These are phyloP conservation scores for Apiospora arundinis DNA, from an alignment of 2,329 filamentous ascomycete species.

Conservation along the genomic window DNA sequence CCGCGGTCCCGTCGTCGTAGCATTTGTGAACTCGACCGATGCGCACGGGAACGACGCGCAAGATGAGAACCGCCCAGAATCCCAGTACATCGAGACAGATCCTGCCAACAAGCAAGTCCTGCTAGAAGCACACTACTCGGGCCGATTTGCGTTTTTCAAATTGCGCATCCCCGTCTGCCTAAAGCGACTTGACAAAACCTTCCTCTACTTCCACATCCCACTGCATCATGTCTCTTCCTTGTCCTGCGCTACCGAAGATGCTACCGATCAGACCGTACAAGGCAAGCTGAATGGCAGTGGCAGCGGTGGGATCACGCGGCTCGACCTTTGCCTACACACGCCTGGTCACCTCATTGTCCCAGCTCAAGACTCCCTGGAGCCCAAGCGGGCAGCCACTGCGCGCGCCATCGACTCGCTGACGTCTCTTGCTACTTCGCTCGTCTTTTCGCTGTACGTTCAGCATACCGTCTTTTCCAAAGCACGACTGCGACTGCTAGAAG, in stretches of 20 bases:
- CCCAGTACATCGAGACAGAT: background rate
- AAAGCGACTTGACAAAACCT: slow-evolving; percentile 11
- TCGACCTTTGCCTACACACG: background rate
- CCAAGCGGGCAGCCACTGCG: slow-evolving; percentile 14
- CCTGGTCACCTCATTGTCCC: slow-evolving; percentile 17
- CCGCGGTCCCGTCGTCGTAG: slow-evolving; percentile 3
- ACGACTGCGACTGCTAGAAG: background rate
- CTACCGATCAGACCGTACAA: background rate
- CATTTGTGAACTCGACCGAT: background rate
- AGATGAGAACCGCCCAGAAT: background rate
- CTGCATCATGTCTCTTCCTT: slow-evolving; percentile 1
- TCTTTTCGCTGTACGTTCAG: background rate
- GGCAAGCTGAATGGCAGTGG: background rate
- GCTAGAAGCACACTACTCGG: background rate
- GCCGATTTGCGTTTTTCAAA: background rate
- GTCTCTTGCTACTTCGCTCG: background rate
- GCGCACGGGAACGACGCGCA: background rate
- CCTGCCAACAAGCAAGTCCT: slow-evolving; percentile 19
- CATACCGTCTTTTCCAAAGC: slow-evolving; percentile 16
- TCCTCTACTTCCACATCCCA: slow-evolving; percentile 17
- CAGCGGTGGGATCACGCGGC: background rate
- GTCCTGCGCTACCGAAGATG: background rate
- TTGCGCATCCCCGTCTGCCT: slow-evolving; percentile 12
- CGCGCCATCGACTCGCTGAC: slow-evolving; percentile 1
- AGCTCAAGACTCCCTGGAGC: slow-evolving; percentile 8